These are phyloP conservation scores for Brasilioporus rufonigricans DNA, from an alignment of 768 basidiomycete genomes.

Conservation along the genomic window DNA sequence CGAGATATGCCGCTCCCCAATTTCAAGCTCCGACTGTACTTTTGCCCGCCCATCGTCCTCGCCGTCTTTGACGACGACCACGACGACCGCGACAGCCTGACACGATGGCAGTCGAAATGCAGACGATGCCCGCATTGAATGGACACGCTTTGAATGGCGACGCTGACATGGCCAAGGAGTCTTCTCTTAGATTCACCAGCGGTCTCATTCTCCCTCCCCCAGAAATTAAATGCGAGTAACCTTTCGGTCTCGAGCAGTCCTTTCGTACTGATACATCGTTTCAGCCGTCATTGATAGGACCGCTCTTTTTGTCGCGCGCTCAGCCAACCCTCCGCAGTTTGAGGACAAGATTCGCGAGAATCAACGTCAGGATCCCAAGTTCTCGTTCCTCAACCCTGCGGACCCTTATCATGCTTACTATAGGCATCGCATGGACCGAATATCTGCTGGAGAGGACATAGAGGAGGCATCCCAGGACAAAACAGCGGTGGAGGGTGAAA, in stretches of 20 bases:
- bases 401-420: slow-evolving; percentile 99
- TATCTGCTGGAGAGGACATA: slow-evolving; percentile 68
- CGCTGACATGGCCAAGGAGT: slow-evolving; percentile 39
- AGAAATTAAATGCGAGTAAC: slow-evolving; percentile 79
- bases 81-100: slow-evolving; percentile 14
- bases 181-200: slow-evolving; percentile 57
- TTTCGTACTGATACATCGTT: slow-evolving; percentile 9
- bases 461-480: slow-evolving; percentile 56
- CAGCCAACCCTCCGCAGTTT: slow-evolving; percentile 89
- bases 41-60: background rate
- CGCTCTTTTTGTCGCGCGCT: slow-evolving; percentile 85
- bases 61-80: slow-evolving; percentile 21
- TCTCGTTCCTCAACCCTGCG: slow-evolving; percentile 94
- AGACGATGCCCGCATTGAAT: slow-evolving; percentile 39
- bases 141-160: slow-evolving; percentile 42
- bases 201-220: slow-evolving; percentile 95
- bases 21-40: slow-evolving; percentile 28
- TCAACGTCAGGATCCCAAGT: slow-evolving; percentile 95
- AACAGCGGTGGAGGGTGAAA: slow-evolving; percentile 35
- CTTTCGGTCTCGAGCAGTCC: background rate
- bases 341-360: slow-evolving; percentile 97
- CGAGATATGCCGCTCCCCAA: slow-evolving; percentile 21
- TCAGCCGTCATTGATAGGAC: slow-evolving; percentile 95
- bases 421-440: slow-evolving; percentile 83
- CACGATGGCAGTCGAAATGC: slow-evolving; percentile 49